Evolutionary conservation across 306 rosid species (phyloP), one percentile per base, ranked within the genome.

Genomic region (Cicer bijugum): DNA sequence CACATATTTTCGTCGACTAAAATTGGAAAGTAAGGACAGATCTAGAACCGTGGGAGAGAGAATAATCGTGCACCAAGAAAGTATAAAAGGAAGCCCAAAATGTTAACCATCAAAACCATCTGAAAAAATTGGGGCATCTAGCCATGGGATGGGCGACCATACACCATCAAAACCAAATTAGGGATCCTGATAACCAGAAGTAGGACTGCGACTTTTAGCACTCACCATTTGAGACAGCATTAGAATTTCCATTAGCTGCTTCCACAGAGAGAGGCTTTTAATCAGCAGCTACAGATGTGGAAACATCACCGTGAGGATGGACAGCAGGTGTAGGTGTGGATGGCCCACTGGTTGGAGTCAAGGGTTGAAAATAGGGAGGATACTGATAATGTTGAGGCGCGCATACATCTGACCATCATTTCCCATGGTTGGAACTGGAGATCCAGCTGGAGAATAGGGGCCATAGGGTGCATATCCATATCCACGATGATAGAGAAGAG

Each of bases 401-500:
- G 95, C 99, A 76, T 94, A 94, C 68, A 94, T 78, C 77, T 91
- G 99, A 50, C 97, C 99, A 68, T 94, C 99, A 69, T 89, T 88
- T 68, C 90, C 92, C 95, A 94, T 75, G n/a, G 98, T 88, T 6
- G 99, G 99, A 55, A 87, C 97, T 6, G 99, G 96, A 9, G 99
- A 91, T 8, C 88, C 85, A 10, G 99, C 96, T 9, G 99, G 99
- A 2, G 99, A 89, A 69, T 91, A 94, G 28, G 98, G 91, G 14
- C 86, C 87, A 62, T 91, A 94, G 0, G 95, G 93, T 5, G 92
- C 89, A 85, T 91, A 94, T 15, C 98, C 98, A 73, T 88, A 93
- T 23, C 97, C 96, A 57, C 84, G 92, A 81, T 88, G 96, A 77
- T 93, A 94, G 75, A 94, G 14, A 1, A 91, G 80, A 71, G 98